Conservation (phyloP, 192 early-diverging fungal genomes). For the Coemansia sp. region DNA sequence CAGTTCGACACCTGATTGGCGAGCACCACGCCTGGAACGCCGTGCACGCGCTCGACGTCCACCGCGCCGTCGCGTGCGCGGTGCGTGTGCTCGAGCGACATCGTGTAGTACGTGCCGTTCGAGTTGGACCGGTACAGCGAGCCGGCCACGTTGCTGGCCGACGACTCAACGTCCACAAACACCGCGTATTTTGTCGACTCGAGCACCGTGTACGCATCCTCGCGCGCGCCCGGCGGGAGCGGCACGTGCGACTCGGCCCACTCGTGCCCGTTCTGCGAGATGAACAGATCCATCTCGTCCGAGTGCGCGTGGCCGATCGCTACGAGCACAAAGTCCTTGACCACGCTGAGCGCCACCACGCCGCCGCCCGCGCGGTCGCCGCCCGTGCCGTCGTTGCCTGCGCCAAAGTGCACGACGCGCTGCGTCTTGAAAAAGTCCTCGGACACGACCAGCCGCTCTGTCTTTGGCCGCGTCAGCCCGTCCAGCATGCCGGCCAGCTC, state of each 20-base stretch:
- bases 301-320: slow-evolving; percentile 59
- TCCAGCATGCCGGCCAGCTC: slow-evolving; percentile 26
- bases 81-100: slow-evolving; percentile 78
- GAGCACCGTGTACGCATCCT: slow-evolving; percentile 81
- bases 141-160: slow-evolving; percentile 54
- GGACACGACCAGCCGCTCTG: slow-evolving; percentile 62
- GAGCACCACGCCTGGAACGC: slow-evolving; percentile 76
- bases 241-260: slow-evolving; percentile 69
- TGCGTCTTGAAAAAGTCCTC: slow-evolving; percentile 71
- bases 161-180: slow-evolving; percentile 68
- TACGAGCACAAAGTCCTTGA: slow-evolving; percentile 68
- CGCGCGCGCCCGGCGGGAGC: slow-evolving; percentile 42
- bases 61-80: slow-evolving; percentile 70
- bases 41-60: slow-evolving; percentile 88
- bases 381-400: slow-evolving; percentile 48
- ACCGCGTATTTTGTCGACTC: slow-evolving; percentile 76
- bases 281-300: slow-evolving; percentile 62
- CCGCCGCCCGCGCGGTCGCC: slow-evolving; percentile 59
- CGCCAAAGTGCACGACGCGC: slow-evolving; percentile 58
- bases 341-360: slow-evolving; percentile 69
- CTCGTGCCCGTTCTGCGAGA: slow-evolving; percentile 62
- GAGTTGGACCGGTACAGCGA: slow-evolving; percentile 83
- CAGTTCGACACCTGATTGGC: slow-evolving; percentile 86
- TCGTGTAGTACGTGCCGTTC: slow-evolving; percentile 83
- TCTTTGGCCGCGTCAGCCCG: slow-evolving; percentile 11